Evolutionary conservation across 441 rosid genomes (phyloP), one percentile per base, ranked within the genome.

Genomic region (Syzygium malaccense): DNA sequence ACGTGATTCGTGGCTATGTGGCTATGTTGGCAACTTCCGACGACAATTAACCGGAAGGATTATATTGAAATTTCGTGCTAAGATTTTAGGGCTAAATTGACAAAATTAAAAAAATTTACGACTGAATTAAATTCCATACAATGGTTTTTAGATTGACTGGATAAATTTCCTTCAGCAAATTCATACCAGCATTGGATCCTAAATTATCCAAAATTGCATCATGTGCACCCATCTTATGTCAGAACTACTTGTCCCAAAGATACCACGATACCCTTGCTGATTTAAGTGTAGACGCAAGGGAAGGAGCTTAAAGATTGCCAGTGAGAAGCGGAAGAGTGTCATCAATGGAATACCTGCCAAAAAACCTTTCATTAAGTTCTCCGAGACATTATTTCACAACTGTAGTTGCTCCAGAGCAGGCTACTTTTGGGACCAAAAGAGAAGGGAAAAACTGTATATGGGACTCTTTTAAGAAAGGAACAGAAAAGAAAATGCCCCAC

Each of bases 11-110:
- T 0, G 60, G 1, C 1, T 25, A 57, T 57, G 8, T 0, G 60
- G 1, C 1, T 25, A 57, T 57, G 3, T 57, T 13, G 0, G 25
- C 0, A 56, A 57, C 3, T 0, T 25, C 26, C 2, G 19, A 57
- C 3, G 0, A 23, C 28, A 56, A 57, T 57, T 0, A 0, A 57
- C 0, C 0, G 14, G 1, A 57, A 57, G 25, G 62, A 57, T 0
- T 0, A 1, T 3, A 0, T 57, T 0, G 26, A 57, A 57, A 25
- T 57, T 58, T 58, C 30, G 12, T 2, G 2, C 0, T 26, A 26
- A 58, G 28, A 1, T 4, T 11, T 57, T 57, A 25, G 0, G 26
- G 2, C 12, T 58, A 58, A 57, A 25, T 1, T 57, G 0, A 57
- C 10, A 57, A 57, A 1, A 26, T 1, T 45, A 45, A 45, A 57